Conservation (phyloP, 345 rosid species). For the Odontarrhena argentea region DNA sequence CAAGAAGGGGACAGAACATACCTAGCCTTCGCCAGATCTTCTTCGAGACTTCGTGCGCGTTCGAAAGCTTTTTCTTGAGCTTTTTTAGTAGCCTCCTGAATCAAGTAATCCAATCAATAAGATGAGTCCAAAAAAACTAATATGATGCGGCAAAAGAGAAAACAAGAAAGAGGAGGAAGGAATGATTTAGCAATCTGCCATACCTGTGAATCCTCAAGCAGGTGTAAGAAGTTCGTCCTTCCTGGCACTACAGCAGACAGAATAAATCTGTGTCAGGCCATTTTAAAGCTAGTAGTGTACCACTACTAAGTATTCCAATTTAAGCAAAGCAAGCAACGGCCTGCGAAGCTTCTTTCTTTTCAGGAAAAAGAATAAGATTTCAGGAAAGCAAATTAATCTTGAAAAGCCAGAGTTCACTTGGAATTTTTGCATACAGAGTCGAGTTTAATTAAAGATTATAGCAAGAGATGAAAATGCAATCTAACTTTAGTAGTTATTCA, state of each 20-base stretch:
- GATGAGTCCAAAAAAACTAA: constrained; percentile 27
- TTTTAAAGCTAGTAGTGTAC: background rate
- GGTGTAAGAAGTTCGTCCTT: constrained; percentile 59
- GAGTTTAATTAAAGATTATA: constrained; percentile 8
- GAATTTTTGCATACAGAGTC: background rate
- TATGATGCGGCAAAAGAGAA: constrained; percentile 19
- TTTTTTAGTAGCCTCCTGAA: constrained; percentile 78
- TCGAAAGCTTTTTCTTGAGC: constrained; percentile 77
- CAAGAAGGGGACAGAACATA: constrained; percentile 28
- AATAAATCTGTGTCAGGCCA: constrained; percentile 29
- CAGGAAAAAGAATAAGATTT: constrained; percentile 16
- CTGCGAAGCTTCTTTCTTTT: constrained; percentile 19
- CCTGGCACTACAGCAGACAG: constrained; percentile 52
- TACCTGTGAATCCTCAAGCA: constrained; percentile 92
- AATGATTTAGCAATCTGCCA: constrained; percentile 14
- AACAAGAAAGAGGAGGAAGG: constrained; percentile 9
- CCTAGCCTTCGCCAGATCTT: constrained; percentile 74
- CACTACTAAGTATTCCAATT: constrained; percentile 21
- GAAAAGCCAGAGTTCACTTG: constrained; percentile 14
- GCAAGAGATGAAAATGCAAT: background rate
- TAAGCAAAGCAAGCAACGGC: constrained; percentile 23
- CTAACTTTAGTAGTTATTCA: constrained; percentile 3
- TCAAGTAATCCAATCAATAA: constrained; percentile 25
- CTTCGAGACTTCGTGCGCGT: constrained; percentile 72
- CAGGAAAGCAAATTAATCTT: constrained; percentile 3